Conservation (phyloP, 768 basidiomycete genomes). For the Obba rivulosa region DNA sequence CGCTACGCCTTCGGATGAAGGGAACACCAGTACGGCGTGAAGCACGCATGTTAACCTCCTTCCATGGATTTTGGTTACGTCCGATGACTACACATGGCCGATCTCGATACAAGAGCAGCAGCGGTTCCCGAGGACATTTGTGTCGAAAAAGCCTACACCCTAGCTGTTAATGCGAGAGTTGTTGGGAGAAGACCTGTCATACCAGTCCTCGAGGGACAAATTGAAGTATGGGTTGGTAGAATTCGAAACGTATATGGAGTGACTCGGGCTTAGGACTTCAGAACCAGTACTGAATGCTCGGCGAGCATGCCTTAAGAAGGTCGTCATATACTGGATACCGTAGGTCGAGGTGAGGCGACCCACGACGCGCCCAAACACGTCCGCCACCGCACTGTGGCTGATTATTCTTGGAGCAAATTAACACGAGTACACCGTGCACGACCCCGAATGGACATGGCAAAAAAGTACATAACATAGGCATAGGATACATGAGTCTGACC, state of each 20-base stretch:
- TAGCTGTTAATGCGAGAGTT: conserved; percentile 4
- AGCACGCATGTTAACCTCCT: conserved; percentile 77
- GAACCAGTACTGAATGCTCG: neutral
- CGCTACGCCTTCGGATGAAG: conserved; percentile 81
- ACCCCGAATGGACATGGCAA: too few species aligned
- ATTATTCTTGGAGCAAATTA: too few species aligned
- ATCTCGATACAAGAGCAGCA: conserved; percentile 86
- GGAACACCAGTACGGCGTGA: conserved; percentile 53
- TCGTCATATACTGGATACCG: too few species aligned
- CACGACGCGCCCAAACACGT: too few species aligned
- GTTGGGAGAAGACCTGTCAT: conserved; percentile 15
- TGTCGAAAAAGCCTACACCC: conserved; percentile 76
- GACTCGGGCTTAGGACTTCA: conserved; percentile 15
- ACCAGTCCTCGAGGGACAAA: conserved; percentile 90
- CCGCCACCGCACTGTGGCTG: too few species aligned
- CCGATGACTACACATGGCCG: conserved; percentile 89
- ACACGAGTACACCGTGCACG: too few species aligned
- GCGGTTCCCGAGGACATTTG: conserved; percentile 55
- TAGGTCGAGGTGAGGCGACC: too few species aligned
- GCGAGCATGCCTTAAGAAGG: too few species aligned
- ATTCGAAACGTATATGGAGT: conserved; percentile 65
- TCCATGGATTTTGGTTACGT: conserved; percentile 98
- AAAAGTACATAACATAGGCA: too few species aligned
- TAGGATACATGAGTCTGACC: too few species aligned
- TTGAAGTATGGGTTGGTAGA: conserved; percentile 87